Conservation (phyloP, 495 filamentous ascomycete genomes). For the Penicillium coffeae region DNA sequence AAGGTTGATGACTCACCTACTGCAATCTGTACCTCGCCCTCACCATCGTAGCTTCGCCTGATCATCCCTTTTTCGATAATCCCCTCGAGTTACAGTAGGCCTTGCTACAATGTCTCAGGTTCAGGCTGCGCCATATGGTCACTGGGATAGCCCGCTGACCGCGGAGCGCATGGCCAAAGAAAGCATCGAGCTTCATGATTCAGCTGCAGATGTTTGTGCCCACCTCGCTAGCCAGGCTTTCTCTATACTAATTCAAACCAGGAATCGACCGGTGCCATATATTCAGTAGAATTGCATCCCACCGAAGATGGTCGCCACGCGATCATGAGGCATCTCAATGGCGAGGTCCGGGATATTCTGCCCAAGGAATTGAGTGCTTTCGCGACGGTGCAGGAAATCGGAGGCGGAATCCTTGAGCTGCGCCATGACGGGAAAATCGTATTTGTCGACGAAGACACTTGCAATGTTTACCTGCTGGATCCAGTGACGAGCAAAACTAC, state of each 20-base stretch:
- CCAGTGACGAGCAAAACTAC: slow-evolving; percentile 20
- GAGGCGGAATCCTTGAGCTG: slow-evolving; percentile 26
- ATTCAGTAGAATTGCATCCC: slow-evolving; percentile 39
- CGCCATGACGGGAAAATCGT: slow-evolving; percentile 32
- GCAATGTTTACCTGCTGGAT: slow-evolving; percentile 34
- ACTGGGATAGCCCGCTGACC: slow-evolving; percentile 43
- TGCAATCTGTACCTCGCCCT: no score
- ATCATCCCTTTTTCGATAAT: no score
- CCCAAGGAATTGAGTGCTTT: slow-evolving; percentile 36
- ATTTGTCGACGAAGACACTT: slow-evolving; percentile 35
- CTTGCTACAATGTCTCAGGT: slow-evolving; percentile 4
- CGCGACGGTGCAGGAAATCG: slow-evolving; percentile 40
- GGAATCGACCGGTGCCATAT: slow-evolving; percentile 32
- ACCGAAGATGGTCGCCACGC: slow-evolving; percentile 33
- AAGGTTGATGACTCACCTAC: neutral
- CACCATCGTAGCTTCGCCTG: no score
- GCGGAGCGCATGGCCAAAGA: slow-evolving; percentile 31
- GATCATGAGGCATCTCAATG: slow-evolving; percentile 36
- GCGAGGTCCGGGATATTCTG: slow-evolving; percentile 32
- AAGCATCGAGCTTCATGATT: slow-evolving; percentile 27
- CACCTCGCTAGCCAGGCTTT: neutral
- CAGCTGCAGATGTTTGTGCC: slow-evolving; percentile 23
- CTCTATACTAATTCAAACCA: slow-evolving; percentile 5
- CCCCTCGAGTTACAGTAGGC: no score
- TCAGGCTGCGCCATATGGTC: slow-evolving; percentile 37